These are phyloP conservation scores for Scytalidium lignicola DNA, from an alignment of 2,329 filamentous ascomycete species.

Conservation along the genomic window DNA sequence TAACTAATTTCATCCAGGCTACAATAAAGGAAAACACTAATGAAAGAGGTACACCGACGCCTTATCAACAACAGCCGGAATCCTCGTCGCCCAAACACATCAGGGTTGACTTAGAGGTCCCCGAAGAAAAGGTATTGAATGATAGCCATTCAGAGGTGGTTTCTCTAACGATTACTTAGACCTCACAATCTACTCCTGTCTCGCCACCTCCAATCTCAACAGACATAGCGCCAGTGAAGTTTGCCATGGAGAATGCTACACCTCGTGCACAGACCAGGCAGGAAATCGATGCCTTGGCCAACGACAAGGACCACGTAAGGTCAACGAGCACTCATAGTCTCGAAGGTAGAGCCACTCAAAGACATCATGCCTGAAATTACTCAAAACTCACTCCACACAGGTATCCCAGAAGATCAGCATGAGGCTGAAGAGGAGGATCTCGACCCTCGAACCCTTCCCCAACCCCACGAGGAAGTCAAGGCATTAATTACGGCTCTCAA, in stretches of 20 bases:
- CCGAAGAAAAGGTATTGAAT: slow-evolving; percentile 1
- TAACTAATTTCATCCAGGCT: not conserved
- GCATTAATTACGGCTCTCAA: slow-evolving; percentile 72
- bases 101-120: slow-evolving; percentile 15
- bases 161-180: slow-evolving; percentile 11
- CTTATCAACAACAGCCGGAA: slow-evolving; percentile 17
- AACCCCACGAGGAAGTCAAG: slow-evolving; percentile 55
- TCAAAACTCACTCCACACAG: slow-evolving; percentile 23
- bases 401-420: slow-evolving; percentile 34
- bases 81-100: slow-evolving; percentile 8
- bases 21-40: not conserved
- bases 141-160: not conserved
- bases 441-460: slow-evolving; percentile 34
- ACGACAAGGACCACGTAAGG: slow-evolving; percentile 49
- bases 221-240: slow-evolving; percentile 60
- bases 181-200: slow-evolving; percentile 21
- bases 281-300: slow-evolving; percentile 56
- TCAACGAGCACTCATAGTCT: slow-evolving; percentile 70
- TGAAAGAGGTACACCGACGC: slow-evolving; percentile 26
- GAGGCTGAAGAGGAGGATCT: slow-evolving; percentile 50
- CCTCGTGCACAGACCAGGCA: slow-evolving; percentile 79
- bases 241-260: slow-evolving; percentile 65
- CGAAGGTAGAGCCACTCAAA: slow-evolving; percentile 54
- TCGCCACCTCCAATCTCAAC: slow-evolving; percentile 70
- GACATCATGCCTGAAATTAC: slow-evolving; percentile 2